Conservation (phyloP, 2,329 filamentous ascomycete species). For the Aspergillus novofumigatus region DNA sequence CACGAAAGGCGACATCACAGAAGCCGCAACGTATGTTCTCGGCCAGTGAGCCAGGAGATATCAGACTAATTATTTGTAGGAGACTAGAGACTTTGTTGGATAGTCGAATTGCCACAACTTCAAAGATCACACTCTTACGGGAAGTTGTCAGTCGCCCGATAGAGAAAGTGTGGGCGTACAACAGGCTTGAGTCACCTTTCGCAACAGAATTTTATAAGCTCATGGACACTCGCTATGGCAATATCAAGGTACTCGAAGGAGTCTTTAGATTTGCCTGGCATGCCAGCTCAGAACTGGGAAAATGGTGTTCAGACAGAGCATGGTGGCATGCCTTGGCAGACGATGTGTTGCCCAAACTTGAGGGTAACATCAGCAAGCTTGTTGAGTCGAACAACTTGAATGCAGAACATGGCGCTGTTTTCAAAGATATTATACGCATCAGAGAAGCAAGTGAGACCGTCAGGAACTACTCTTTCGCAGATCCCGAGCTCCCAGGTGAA, state of each 20-base stretch:
- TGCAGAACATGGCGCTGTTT: slow-evolving; percentile 37
- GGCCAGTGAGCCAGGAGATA: neutral
- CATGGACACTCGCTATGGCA: slow-evolving; percentile 52
- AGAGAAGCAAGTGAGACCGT: slow-evolving; percentile 57
- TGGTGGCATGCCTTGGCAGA: slow-evolving; percentile 70
- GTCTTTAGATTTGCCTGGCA: slow-evolving; percentile 58
- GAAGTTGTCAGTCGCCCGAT: slow-evolving; percentile 57
- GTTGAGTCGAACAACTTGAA: neutral
- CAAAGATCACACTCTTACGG: slow-evolving; percentile 56
- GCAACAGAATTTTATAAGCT: slow-evolving; percentile 62
- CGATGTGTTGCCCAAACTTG: slow-evolving; percentile 57
- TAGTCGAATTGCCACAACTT: slow-evolving; percentile 75
- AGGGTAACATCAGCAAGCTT: slow-evolving; percentile 42
- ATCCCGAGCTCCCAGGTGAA: slow-evolving; percentile 32
- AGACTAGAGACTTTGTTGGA: slow-evolving; percentile 75
- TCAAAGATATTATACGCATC: slow-evolving; percentile 54
- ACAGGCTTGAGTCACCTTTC: slow-evolving; percentile 49
- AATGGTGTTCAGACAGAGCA: slow-evolving; percentile 79
- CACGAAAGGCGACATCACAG: slow-evolving; percentile 66
- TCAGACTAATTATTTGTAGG: slow-evolving; percentile 22
- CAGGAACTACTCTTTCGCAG: slow-evolving; percentile 46
- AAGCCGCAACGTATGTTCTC: slow-evolving; percentile 54
- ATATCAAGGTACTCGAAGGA: slow-evolving; percentile 50
- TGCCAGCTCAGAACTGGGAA: slow-evolving; percentile 65
- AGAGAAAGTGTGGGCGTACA: slow-evolving; percentile 57